Evolutionary conservation across 331 rosid genomes (phyloP).

Genomic region (Telfairia occidentalis): DNA sequence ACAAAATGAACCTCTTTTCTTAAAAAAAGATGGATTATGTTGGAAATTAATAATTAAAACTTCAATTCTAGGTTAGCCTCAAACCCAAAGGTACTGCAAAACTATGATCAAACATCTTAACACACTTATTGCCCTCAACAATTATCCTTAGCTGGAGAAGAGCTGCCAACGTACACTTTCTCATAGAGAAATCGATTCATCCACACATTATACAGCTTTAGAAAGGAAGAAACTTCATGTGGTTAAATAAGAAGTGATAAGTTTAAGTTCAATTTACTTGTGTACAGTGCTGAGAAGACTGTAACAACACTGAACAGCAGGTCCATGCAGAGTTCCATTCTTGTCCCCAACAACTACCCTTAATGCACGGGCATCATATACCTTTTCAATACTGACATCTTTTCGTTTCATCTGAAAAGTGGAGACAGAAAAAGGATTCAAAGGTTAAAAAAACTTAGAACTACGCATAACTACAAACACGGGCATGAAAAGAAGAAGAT

Average conservation of each 20-base stretch:
- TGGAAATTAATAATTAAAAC: background rate
- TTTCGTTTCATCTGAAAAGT: constrained; percentile 72
- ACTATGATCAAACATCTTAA: background rate
- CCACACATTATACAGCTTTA: background rate
- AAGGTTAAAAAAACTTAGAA: background rate
- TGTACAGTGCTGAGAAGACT: constrained; percentile 77
- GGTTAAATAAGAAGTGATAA: background rate
- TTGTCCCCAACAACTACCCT: constrained; percentile 98
- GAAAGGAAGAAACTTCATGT: background rate
- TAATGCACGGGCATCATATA: constrained; percentile 89
- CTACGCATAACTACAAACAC: constrained; percentile 1
- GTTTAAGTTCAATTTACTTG: constrained; percentile 39
- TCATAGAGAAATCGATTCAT: background rate
- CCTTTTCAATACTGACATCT: constrained; percentile 62
- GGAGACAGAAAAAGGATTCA: constrained; percentile 10
- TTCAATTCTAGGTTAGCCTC: background rate
- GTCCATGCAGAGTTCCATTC: constrained; percentile 82
- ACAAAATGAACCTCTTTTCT: background rate
- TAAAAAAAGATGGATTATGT: background rate
- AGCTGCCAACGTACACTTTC: background rate
- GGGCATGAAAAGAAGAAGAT: background rate
- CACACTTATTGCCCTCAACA: background rate
- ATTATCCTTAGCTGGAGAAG: background rate
- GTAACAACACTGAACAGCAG: constrained; percentile 90
- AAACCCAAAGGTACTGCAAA: background rate